phyloP scores from a whole-genome alignment of 2,329 filamentous ascomycete genomes.

The Trichoderma simmonsii region DNA sequence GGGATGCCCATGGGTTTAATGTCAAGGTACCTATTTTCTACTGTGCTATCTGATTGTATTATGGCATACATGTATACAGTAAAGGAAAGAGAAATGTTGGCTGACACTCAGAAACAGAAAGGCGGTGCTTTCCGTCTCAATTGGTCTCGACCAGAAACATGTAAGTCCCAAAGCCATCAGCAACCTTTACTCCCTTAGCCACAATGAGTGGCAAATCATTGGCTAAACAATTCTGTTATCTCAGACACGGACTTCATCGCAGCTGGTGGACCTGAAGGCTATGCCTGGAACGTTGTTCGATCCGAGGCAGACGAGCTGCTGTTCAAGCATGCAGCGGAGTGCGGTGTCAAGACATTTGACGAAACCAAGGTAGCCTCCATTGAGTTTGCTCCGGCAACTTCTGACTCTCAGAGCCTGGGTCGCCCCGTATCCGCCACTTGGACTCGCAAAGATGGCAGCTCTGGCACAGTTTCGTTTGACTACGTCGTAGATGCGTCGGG shows the following conservation, averaged over 20 bases:
- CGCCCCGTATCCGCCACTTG: constrained; percentile 37
- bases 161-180: constrained; percentile 25
- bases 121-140: constrained; percentile 42
- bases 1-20: constrained; percentile 39
- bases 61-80: too few species aligned
- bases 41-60: neutral
- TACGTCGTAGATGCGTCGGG: constrained; percentile 50
- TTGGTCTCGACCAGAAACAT: constrained; percentile 30
- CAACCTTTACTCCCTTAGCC: neutral
- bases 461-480: constrained; percentile 42
- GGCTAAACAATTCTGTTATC: neutral
- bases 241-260: constrained; percentile 44
- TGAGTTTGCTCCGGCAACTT: constrained; percentile 26
- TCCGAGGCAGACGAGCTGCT: constrained; percentile 45
- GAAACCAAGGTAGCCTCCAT: constrained; percentile 36
- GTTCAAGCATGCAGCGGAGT: constrained; percentile 39
- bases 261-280: constrained; percentile 36
- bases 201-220: neutral
- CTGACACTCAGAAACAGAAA: constrained; percentile 6
- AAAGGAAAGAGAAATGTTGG: too few species aligned
- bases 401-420: constrained; percentile 23
- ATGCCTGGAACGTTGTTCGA: constrained; percentile 46
- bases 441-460: constrained; percentile 32
- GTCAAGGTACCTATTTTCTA: constrained; percentile 34
- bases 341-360: constrained; percentile 36